Evolutionary conservation across 805 yeast genomes (phyloP).

Genomic region (Candida anglica): DNA sequence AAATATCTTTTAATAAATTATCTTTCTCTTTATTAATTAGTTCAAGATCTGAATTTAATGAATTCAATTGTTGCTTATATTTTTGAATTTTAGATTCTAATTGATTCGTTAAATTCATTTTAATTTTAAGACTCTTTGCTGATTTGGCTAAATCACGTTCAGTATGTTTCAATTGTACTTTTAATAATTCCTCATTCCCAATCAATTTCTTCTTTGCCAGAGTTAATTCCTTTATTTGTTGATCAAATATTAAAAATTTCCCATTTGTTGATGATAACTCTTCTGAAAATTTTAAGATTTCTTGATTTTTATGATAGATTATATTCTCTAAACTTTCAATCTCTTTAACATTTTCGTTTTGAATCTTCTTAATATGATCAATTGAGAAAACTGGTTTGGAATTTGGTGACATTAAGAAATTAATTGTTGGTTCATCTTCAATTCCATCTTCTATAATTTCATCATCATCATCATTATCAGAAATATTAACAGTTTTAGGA

Average conservation of each 20-base stretch:
- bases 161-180: slow-evolving; percentile 21
- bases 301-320: slow-evolving; percentile 11
- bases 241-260: slow-evolving; percentile 10
- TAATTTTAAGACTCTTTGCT: slow-evolving; percentile 18
- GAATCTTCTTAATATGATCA: slow-evolving; percentile 21
- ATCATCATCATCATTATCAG: slow-evolving; percentile 3
- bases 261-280: slow-evolving; percentile 11
- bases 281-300: slow-evolving; percentile 14
- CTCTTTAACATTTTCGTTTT: slow-evolving; percentile 15
- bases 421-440: slow-evolving; percentile 23
- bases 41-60: slow-evolving; percentile 2
- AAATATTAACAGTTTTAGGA: slow-evolving; percentile 4
- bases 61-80: slow-evolving; percentile 4
- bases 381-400: slow-evolving; percentile 29
- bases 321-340: slow-evolving; percentile 11
- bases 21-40: not conserved
- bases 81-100: slow-evolving; percentile 7
- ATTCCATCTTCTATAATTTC: slow-evolving; percentile 6
- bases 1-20: slow-evolving; percentile 1
- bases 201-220: slow-evolving; percentile 10
- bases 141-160: slow-evolving; percentile 23
- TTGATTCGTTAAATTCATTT: slow-evolving; percentile 7
- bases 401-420: slow-evolving; percentile 27
- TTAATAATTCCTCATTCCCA: slow-evolving; percentile 17
- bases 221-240: slow-evolving; percentile 14